A percentile compares a stretch with the other conserved stretches of the same genome.
Conservation (phyloP, 257 asterid genomes). For the Eucommia ulmoides region DNA sequence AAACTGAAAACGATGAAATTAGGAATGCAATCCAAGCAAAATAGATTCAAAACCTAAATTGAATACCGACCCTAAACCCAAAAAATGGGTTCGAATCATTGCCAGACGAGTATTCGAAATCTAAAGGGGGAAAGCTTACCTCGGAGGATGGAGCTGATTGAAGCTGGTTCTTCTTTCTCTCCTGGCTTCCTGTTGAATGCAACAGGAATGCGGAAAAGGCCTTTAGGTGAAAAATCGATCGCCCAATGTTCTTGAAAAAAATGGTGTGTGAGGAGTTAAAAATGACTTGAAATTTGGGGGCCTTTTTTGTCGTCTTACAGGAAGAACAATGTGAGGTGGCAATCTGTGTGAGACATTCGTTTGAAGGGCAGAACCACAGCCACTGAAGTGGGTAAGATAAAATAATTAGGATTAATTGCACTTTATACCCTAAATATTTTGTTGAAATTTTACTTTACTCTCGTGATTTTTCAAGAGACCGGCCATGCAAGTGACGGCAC, state of each 20-base stretch:
- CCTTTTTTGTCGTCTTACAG: no score
- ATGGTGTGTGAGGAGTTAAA: background rate
- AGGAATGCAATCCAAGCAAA: background rate
- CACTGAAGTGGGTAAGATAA: conserved; percentile 41
- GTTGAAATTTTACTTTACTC: no score
- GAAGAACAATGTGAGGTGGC: conserved; percentile 16
- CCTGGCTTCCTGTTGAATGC: background rate
- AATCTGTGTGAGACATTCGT: conserved; percentile 16
- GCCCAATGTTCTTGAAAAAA: no score
- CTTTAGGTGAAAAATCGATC: background rate
- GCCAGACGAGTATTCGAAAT: background rate
- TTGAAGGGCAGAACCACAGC: conserved; percentile 25
- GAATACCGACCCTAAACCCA: background rate
- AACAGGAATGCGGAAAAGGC: background rate
- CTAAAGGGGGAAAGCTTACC: background rate
- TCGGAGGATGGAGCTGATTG: background rate
- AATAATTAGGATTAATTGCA: conserved; percentile 18
- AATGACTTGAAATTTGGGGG: background rate
- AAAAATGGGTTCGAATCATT: background rate
- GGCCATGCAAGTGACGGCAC: no score
- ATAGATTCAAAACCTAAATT: background rate
- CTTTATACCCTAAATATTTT: no score
- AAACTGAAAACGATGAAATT: background rate
- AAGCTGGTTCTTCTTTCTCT: background rate
- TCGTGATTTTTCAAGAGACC: no score